Percentiles rank a stretch among this genome's conserved stretches.
These are phyloP conservation scores for Fusarium devonianum DNA, from an alignment of 2,329 filamentous ascomycete genomes.

Conservation along the genomic window DNA sequence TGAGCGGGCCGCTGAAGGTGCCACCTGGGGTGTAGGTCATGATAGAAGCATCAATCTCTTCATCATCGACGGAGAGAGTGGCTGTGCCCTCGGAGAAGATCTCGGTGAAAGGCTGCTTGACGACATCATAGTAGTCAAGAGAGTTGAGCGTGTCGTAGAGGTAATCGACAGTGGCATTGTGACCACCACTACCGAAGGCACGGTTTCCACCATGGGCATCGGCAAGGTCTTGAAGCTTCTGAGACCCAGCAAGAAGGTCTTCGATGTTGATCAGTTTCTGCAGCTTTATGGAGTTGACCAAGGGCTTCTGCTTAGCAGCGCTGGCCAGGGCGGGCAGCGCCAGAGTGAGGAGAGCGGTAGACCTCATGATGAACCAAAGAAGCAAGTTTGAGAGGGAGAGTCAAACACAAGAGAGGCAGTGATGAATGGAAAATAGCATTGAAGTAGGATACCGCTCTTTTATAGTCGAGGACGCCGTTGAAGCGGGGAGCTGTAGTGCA, in stretches of 20 bases:
- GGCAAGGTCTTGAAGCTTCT: conserved; percentile 55
- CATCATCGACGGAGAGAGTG: conserved; percentile 43
- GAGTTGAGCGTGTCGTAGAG: conserved; percentile 50
- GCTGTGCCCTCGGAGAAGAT: conserved; percentile 46
- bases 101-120: conserved; percentile 55
- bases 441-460: not conserved
- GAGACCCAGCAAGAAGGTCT: conserved; percentile 52
- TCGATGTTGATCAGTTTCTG: conserved; percentile 50
- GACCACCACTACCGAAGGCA: conserved; percentile 53
- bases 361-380: conserved; percentile 34
- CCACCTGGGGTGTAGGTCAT: conserved; percentile 62
- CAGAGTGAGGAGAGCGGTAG: conserved; percentile 38
- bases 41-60: conserved; percentile 38
- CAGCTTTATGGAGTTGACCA: conserved; percentile 50
- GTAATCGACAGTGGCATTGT: conserved; percentile 56
- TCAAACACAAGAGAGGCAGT: conserved; percentile 12
- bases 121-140: conserved; percentile 52
- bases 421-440: conserved; percentile 10
- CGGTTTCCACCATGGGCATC: conserved; percentile 52
- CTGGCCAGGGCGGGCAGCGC: conserved; percentile 35
- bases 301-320: conserved; percentile 41
- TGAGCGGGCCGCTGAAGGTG: conserved; percentile 50
- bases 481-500: conserved; percentile 1
- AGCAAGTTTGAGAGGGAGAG: not conserved
- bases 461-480: not conserved